Evolutionary conservation across 2,329 filamentous ascomycete species (phyloP), one percentile per base, ranked within the genome.

Genomic region (Aspergillus melleus): DNA sequence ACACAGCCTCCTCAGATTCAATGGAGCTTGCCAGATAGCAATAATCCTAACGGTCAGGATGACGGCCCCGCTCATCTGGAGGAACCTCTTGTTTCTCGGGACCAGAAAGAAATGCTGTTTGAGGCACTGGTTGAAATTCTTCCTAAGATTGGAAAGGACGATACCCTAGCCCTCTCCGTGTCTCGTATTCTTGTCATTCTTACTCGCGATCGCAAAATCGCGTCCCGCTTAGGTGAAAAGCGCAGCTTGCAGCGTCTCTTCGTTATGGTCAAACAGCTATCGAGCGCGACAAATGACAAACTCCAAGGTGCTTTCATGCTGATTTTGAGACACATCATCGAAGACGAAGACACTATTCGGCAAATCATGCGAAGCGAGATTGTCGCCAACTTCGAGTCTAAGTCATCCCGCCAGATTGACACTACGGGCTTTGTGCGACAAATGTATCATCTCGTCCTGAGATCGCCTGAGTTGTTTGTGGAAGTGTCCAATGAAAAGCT

Each of bases 301-400:
- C 84, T 99, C 10, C 86, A 89, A 62, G 84, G 84, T 62, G 84
- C 89, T 59, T 89, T 96, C 68, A 89, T 98, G 84, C 85, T 94
- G 12, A 89, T 97, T 55, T 80, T 99, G 49, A 88, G 96, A 46
- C 95, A 99, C 71, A 89, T 99, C 64, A 86, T 98, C 56, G 95
- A 99, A 76, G 96, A 99, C 70, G 92, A 96, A 53, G 89, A 92
- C 19, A 95, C 90, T 2, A 84, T 98, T 61, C 91, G 90, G 65
- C 91, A 97, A 72, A 88, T 96, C 61, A 97, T 99, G 90, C 86
- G 89, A 54, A 90, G 88, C 29, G 94, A 98, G 72, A 96, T 99
- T 68, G 87, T 88, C 64, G 80, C 85, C n/a, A 88, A 86, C 68
- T 91, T 97, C 66, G 87, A 91, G 56, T 82, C 72, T 58, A 83